Percentiles rank a stretch among this genome's conserved stretches.
Evolutionary conservation across 2,329 filamentous ascomycete species (phyloP).

Genomic region (Chalaropsis thielavioides): DNA sequence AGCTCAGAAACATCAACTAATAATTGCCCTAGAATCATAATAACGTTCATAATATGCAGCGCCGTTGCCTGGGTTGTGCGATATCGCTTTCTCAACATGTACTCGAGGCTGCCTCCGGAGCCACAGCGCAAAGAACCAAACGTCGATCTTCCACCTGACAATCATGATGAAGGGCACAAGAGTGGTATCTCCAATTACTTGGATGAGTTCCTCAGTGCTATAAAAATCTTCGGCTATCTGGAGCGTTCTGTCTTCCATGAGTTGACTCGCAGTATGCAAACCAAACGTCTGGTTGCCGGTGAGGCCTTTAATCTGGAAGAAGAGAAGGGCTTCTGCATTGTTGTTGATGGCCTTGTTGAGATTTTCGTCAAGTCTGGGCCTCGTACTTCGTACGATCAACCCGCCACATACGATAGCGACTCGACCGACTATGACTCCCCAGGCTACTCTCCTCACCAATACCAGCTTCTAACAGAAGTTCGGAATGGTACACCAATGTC

Average conservation of each 20-base stretch:
- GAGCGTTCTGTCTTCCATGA: conserved; percentile 96
- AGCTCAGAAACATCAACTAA: conserved; percentile 11
- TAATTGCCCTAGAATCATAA: conserved; percentile 46
- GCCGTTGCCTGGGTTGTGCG: conserved; percentile 84
- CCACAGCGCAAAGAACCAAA: conserved; percentile 92
- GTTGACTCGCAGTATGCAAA: conserved; percentile 95
- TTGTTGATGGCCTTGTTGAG: conserved; percentile 90
- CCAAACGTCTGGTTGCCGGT: conserved; percentile 84
- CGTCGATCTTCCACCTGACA: conserved; percentile 86
- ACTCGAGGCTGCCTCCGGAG: conserved; percentile 81
- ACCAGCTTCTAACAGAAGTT: conserved; percentile 90
- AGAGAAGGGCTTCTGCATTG: conserved; percentile 93
- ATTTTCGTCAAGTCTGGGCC: conserved; percentile 90
- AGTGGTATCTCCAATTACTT: conserved; percentile 89
- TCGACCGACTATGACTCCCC: conserved; percentile 55
- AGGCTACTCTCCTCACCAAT: conserved; percentile 55
- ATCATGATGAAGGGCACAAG: conserved; percentile 78
- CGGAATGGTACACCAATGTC: conserved; percentile 98
- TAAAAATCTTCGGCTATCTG: conserved; percentile 96
- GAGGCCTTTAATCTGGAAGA: conserved; percentile 92
- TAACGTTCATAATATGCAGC: conserved; percentile 63
- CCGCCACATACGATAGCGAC: conserved; percentile 24
- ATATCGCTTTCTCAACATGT: conserved; percentile 95
- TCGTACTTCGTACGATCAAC: conserved; percentile 26
- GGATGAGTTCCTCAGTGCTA: conserved; percentile 94